Base-by-base conservation (phyloP, 2,329 filamentous ascomycete genomes). In the Fonsecaea pugnacius region DNA sequence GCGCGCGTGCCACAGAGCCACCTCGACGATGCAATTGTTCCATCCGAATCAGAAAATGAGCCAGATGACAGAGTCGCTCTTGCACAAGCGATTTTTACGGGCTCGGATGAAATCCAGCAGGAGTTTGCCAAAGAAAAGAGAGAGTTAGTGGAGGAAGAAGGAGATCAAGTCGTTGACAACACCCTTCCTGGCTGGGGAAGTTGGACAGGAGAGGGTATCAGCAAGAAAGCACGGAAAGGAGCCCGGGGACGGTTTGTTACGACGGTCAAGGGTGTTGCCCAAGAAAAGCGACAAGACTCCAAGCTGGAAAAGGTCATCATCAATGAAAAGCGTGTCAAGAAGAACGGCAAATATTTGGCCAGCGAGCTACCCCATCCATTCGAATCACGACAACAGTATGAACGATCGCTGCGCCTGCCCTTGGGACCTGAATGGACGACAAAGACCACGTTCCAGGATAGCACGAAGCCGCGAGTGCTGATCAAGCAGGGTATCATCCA, bases 371-470 rank as follows among this genome's bases (percentile, higher is more conserved):
- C 95, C 56, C 91, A 96, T 78, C 89, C 88, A n/a, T 98, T 92
- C 77, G 94, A 97, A 82, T 91, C 85, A 32, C 85, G 84, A 70
- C 85, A 90, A 73, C 71, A 72, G 53, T 72, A 72, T 56, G 95
- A 99, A 82, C 83, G 94, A 57, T 91, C 90, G 69, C 81, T 98
- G 64, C 84, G 94, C 50, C 79, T 97, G 70, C 95, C 95, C 1
- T 87, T 98, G 66, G 95, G 95, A 1, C 91, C 90, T 16, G 94
- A 99, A 78, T 99, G 94, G 93, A 88, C 89, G 71, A 98, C 94
- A n/a, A 97, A 96, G 85, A 88, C 92, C 80, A 92, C 90, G 14
- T 95, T 95, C 84, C 93, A 98, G 82, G 87, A 90, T 71, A 86
- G 86, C 66, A 96, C 91, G 65, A 96, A 94, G 84, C 95, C 95